Base-by-base conservation (phyloP, 2,329 filamentous ascomycete species). In the Akanthomyces muscarius region DNA sequence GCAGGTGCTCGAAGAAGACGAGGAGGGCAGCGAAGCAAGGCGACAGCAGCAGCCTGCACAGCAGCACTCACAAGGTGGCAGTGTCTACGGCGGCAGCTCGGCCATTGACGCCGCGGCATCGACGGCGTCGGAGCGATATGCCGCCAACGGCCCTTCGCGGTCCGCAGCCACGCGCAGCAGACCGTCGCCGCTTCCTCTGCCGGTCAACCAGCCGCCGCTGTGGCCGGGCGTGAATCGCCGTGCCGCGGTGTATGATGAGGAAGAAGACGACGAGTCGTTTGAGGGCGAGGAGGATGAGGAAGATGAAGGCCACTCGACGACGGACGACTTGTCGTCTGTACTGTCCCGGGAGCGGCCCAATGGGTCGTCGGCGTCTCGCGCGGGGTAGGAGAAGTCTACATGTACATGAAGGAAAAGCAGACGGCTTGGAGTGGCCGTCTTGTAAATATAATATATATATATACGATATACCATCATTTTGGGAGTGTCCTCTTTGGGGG, bases 1-100 rank as follows among this genome's bases (percentile, higher is more conserved):
- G n/a, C 79, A 82, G 61, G 76, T 87, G 8, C 72, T 86, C 2
- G 83, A 86, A 64, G 84, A 87, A 64, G 82, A 85, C 63, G 78
- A 73, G 38, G 56, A 55, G 18, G 36, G 57, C 33, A 44, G 36
- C 57, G 57, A 51, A 13, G 38, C 38, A 5, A 33, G 48, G 16
- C 25, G 51, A 21, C 48, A 25, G 25, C 36, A 45, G 14, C 41
- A 41, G 53, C 45, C 28, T 28, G 5, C 23, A 14, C 47, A 48
- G 25, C 44, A 50, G 36, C 23, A 36, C 13, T 52, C 47, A 13
- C 47, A 52, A 28, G 47, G 44, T 11, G 54, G 30, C 18, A 56
- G 54, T 13, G 28, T 36, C 21, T 53, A 64, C 36, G 51, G 61
- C 6, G 62, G 50, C 47, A 52, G 51, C 47, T 64, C 62, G 23